Conservation (phyloP, 2,329 filamentous ascomycete genomes). For the Pseudogymnoascus sp. region DNA sequence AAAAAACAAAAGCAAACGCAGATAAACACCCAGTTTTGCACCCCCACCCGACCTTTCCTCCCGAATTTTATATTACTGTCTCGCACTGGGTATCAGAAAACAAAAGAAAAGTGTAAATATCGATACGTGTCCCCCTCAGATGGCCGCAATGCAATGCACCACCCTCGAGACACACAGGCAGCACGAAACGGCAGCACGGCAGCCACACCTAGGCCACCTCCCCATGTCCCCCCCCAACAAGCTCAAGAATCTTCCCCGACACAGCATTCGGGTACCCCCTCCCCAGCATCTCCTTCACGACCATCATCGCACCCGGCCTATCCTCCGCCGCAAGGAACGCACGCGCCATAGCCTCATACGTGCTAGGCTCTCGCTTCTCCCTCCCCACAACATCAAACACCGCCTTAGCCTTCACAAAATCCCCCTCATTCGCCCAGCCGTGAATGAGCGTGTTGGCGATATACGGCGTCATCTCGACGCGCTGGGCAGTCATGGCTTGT, state of each 20-base stretch:
- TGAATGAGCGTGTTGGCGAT: conserved; percentile 98
- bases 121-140: not conserved
- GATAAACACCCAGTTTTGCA: not conserved
- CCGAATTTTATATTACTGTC: not conserved
- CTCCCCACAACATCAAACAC: conserved; percentile 74
- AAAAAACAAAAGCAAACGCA: not conserved
- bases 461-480: conserved; percentile 86
- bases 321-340: conserved; percentile 82
- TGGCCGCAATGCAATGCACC: too few species aligned
- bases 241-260: conserved; percentile 84
- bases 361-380: conserved; percentile 84
- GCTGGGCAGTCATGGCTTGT: conserved; percentile 60
- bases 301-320: conserved; percentile 62
- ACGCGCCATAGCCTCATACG: conserved; percentile 96
- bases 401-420: conserved; percentile 67
- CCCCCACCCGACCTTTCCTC: not conserved
- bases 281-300: conserved; percentile 84
- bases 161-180: not conserved
- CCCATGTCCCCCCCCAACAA: conserved; percentile 47
- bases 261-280: conserved; percentile 88
- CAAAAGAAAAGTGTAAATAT: not conserved
- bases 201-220: not conserved
- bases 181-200: not conserved
- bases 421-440: conserved; percentile 80
- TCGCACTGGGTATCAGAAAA: not conserved